A percentile compares a stretch with the other conserved stretches of the same genome.
phyloP scores from a whole-genome alignment of 2,329 filamentous ascomycete genomes.

The Emericellopsis cladophorae region DNA sequence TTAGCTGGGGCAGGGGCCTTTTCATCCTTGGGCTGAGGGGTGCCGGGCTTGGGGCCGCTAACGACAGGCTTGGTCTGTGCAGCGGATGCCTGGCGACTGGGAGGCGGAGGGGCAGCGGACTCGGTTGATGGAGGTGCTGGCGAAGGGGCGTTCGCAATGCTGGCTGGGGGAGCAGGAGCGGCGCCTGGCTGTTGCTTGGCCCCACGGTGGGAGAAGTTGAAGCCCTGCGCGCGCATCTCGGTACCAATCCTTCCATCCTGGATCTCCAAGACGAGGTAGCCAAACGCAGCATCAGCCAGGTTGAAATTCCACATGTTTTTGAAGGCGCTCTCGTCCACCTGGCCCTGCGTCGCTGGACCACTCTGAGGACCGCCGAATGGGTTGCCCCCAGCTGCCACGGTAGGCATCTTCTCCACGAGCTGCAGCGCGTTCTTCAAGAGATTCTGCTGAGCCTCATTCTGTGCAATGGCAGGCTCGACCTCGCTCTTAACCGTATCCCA shows the following conservation, averaged over 20 bases:
- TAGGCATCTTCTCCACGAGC: conserved; percentile 97
- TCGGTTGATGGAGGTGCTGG: conserved; percentile 19
- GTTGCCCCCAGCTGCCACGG: conserved; percentile 86
- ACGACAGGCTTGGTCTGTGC: conserved; percentile 28
- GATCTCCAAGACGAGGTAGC: conserved; percentile 88
- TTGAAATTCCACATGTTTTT: conserved; percentile 99
- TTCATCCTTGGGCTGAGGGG: conserved; percentile 39
- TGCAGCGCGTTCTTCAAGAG: conserved; percentile 82
- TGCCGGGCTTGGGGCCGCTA: conserved; percentile 27
- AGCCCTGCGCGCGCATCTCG: conserved; percentile 96
- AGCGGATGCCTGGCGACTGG: conserved; percentile 22
- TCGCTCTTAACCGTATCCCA: conserved; percentile 98
- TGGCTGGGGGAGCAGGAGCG: conserved; percentile 23
- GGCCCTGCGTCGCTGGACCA: conserved; percentile 61
- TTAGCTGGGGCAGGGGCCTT: conserved; percentile 38
- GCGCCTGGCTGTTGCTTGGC: conserved; percentile 54
- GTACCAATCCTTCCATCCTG: conserved; percentile 94
- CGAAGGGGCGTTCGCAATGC: conserved; percentile 14
- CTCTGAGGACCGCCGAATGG: conserved; percentile 82
- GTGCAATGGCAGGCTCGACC: conserved; percentile 84
- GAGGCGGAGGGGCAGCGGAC: conserved; percentile 17
- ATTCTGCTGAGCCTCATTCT: conserved; percentile 89
- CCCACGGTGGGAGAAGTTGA: conserved; percentile 95
- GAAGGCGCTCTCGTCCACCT: conserved; percentile 96
- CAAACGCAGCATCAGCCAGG: conserved; percentile 91